Conservation (phyloP, 441 rosid species). For the Theobroma grandiflorum region DNA sequence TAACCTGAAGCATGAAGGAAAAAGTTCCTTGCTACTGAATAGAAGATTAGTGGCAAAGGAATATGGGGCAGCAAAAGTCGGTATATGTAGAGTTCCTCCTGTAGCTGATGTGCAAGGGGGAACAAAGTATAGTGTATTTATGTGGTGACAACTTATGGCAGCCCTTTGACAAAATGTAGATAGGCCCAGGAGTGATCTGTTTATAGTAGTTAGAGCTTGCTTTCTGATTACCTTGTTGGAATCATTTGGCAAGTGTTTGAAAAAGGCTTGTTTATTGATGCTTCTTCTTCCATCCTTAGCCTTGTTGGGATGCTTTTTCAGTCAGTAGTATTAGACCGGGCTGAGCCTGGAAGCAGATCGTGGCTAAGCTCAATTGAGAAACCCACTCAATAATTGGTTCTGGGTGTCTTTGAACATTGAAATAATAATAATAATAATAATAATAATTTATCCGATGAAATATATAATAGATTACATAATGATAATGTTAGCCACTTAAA, state of each 20-base stretch:
- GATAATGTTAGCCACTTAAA: too few species aligned
- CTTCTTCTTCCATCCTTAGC: not conserved
- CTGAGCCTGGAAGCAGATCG: not conserved
- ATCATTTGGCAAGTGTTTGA: not conserved
- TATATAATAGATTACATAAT: too few species aligned
- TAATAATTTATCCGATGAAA: not conserved
- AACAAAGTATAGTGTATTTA: constrained; percentile 33
- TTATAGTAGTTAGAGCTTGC: constrained; percentile 11
- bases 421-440: not conserved
- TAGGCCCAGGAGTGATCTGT: constrained; percentile 15
- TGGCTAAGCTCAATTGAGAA: not conserved
- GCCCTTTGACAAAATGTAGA: constrained; percentile 16
- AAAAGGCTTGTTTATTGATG: not conserved
- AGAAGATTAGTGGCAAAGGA: constrained; percentile 13
- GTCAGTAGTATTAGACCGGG: not conserved
- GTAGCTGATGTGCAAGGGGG: constrained; percentile 10
- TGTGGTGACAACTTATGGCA: constrained; percentile 20
- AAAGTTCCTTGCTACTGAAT: constrained; percentile 22
- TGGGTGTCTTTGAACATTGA: not conserved
- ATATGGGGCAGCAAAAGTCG: constrained; percentile 21
- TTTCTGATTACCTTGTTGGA: not conserved
- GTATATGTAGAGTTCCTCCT: constrained; percentile 23
- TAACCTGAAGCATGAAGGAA: not conserved
- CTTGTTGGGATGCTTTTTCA: not conserved
- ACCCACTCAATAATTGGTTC: not conserved